Evolutionary conservation across 306 rosid species (phyloP).

Genomic region (Macrotyloma uniflorum): DNA sequence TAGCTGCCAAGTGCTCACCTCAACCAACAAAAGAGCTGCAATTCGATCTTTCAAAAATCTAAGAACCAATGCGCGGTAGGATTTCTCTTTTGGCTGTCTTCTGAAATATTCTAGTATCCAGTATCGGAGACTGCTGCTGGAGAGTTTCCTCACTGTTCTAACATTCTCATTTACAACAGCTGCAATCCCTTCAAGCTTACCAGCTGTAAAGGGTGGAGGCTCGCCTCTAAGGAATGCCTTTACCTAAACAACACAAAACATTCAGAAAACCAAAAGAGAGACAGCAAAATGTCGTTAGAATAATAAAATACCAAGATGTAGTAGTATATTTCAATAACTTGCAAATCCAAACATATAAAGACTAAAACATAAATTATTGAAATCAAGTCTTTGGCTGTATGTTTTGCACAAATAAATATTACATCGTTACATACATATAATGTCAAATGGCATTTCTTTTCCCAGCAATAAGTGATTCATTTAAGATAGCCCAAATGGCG

Average conservation of each 20-base stretch:
- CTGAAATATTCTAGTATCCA: slow-evolving; percentile 91
- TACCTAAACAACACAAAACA: slow-evolving; percentile 47
- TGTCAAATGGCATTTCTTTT: neutral
- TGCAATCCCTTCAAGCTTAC: slow-evolving; percentile 85
- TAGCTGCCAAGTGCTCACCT: slow-evolving; percentile 66
- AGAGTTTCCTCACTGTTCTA: slow-evolving; percentile 74
- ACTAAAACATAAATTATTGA: neutral
- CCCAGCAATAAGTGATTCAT: slow-evolving; percentile 6
- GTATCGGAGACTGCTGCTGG: slow-evolving; percentile 74
- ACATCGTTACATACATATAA: slow-evolving; percentile 4
- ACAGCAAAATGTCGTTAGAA: neutral
- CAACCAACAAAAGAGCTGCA: slow-evolving; percentile 80
- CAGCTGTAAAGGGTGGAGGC: slow-evolving; percentile 73
- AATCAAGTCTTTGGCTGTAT: neutral
- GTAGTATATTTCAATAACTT: slow-evolving; percentile 9
- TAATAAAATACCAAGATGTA: slow-evolving; percentile 23
- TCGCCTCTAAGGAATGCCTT: slow-evolving; percentile 85
- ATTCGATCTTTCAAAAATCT: slow-evolving; percentile 82
- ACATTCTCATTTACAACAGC: slow-evolving; percentile 61
- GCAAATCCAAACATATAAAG: neutral
- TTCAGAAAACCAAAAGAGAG: slow-evolving; percentile 29
- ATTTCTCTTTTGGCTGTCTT: slow-evolving; percentile 76
- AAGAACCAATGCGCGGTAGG: slow-evolving; percentile 75
- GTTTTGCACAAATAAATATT: slow-evolving; percentile 28
- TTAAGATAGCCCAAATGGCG: neutral